These are phyloP conservation scores for Russula sp. DNA, from an alignment of 768 basidiomycete species.

Conservation along the genomic window DNA sequence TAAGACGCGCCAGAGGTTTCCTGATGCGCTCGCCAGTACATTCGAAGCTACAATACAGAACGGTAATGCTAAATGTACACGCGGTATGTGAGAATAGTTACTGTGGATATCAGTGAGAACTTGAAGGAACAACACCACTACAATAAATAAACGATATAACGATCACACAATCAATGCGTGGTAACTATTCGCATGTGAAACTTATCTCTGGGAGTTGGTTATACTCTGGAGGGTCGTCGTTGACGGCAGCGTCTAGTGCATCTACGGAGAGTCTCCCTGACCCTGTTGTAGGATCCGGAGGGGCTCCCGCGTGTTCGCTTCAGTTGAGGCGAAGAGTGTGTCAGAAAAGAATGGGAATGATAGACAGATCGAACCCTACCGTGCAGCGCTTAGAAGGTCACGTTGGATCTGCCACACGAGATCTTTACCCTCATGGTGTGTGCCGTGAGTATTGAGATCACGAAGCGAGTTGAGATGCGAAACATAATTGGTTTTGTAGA, in stretches of 20 bases:
- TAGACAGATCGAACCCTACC: not conserved
- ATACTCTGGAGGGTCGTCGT: not conserved
- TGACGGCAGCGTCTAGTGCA: not conserved
- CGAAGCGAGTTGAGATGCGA: constrained; percentile 6
- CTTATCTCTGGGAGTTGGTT: not conserved
- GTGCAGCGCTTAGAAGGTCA: constrained; percentile 8
- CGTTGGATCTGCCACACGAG: not conserved
- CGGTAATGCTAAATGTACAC: too few relatives aligned
- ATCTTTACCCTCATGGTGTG: not conserved
- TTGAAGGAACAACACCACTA: too few relatives aligned
- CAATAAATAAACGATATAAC: too few relatives aligned
- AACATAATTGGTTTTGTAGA: constrained; percentile 3
- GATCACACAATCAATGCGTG: too few relatives aligned
- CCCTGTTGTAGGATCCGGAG: not conserved
- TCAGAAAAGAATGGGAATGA: not conserved
- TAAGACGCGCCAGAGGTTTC: too few relatives aligned
- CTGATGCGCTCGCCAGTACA: too few relatives aligned
- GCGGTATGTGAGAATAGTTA: too few relatives aligned
- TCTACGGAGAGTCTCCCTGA: not conserved
- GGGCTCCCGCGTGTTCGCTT: constrained; percentile 6
- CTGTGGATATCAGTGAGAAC: too few relatives aligned
- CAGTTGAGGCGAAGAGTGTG: not conserved
- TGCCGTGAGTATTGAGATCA: not conserved
- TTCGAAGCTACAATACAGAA: too few relatives aligned
- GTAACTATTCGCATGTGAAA: too few relatives aligned